Base-by-base conservation (phyloP, 441 rosid genomes). In the Aquilaria agallochum region DNA sequence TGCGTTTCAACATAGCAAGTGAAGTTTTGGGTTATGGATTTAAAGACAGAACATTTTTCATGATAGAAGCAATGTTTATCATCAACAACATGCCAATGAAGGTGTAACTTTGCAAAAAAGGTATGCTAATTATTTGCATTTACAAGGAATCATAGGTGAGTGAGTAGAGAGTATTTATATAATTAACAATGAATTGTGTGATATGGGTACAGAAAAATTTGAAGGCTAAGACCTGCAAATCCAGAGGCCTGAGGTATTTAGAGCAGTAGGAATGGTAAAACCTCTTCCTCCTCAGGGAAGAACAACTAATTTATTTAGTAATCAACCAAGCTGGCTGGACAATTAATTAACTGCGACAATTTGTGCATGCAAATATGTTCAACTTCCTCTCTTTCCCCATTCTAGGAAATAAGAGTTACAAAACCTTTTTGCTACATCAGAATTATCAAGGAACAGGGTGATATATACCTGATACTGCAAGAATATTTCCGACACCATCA, bases 401-500 rank as follows among this genome's bases (percentile, higher is more conserved):
- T 20, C 27, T 20, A 20, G 27, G 27, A 20, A 20, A 20, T 20
- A 20, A 20, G 27, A 20, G 27, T 20, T 20, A 20, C 27, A 20
- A 34, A 34, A 34, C 40, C 1, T 34, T 20, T 34, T 34, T 3
- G 40, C 2, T 34, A 34, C 40, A 1, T 36, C 42, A 36, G 42
- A 4, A 36, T 8, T 20, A 36, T 4, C 42, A 36, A 36, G 42
- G 42, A 36, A 4, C 42, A 36, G 7, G 42, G 7, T 36, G 42
- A 31, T 10, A 46, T 20, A 33, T 66, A 86, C 99, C 99, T 72
- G 97, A 53, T 60, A 86, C 20, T 5, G 97, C 78, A 69, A 91
- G 99, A 72, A 89, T 81, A 60, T 77, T 80, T 59, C 99, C 97
- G 31, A 91, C 96, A 60, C 78, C 75, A 34, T 73, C 74, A 20